Evolutionary conservation across 352 stramenopile species (phyloP).

Genomic region (Pythium sp.): DNA sequence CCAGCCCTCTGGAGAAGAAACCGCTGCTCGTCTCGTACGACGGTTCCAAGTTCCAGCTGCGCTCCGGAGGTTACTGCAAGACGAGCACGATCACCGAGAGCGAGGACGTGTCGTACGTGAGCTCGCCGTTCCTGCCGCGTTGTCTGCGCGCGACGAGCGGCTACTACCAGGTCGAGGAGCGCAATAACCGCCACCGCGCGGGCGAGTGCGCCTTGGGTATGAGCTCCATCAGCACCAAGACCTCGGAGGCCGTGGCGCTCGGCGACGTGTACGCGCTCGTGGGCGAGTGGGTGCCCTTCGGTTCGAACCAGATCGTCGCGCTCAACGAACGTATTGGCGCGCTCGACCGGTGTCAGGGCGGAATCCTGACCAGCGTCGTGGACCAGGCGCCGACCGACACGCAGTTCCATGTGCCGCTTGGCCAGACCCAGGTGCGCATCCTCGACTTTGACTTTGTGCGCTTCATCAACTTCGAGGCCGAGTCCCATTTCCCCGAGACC

Average conservation of each 20-base stretch:
- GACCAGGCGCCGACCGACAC: conserved; percentile 82
- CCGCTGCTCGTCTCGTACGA: conserved; percentile 58
- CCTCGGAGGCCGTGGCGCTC: conserved; percentile 92
- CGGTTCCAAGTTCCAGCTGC: conserved; percentile 74
- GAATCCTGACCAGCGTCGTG: conserved; percentile 94
- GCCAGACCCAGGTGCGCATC: conserved; percentile 94
- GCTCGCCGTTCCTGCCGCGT: conserved; percentile 94
- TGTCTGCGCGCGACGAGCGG: conserved; percentile 89
- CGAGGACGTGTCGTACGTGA: conserved; percentile 98
- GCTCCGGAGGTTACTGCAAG: conserved; percentile 81
- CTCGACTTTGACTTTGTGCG: conserved; percentile 97
- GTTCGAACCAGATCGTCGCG: conserved; percentile 96
- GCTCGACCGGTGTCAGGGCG: conserved; percentile 94
- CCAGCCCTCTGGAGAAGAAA: conserved; percentile 37
- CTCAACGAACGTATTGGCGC: conserved; percentile 97
- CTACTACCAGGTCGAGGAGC: conserved; percentile 72
- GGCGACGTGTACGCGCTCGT: conserved; percentile 96
- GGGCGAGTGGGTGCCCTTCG: conserved; percentile 97
- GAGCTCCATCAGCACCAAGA: conserved; percentile 89
- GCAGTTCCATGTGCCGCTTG: conserved; percentile 86
- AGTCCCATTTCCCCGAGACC: conserved; percentile 95
- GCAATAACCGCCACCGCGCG: conserved; percentile 92
- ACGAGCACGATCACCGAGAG: conserved; percentile 94
- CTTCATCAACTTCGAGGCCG: conserved; percentile 98
- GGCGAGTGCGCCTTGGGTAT: conserved; percentile 78